Evolutionary conservation across 2,329 filamentous ascomycete species (phyloP).

Genomic region (Hypoxylon sp.): DNA sequence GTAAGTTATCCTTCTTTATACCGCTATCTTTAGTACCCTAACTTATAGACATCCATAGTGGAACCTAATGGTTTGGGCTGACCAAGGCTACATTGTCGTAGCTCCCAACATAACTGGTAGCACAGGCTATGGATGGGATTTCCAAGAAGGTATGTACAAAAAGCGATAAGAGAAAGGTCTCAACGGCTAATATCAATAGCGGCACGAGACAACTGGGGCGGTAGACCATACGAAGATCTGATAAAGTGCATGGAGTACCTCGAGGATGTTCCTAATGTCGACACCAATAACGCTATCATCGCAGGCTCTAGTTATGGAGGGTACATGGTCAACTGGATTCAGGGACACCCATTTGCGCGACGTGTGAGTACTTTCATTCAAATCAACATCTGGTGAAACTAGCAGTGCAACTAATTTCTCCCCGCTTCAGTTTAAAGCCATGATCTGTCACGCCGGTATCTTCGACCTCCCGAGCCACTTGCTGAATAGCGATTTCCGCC

Average conservation of each 20-base stretch:
- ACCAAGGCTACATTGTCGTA: constrained; percentile 73
- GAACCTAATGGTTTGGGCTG: constrained; percentile 70
- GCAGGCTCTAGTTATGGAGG: constrained; percentile 70
- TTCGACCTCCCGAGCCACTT: constrained; percentile 54
- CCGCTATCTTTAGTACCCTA: not conserved
- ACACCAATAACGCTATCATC: constrained; percentile 66
- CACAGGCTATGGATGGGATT: constrained; percentile 66
- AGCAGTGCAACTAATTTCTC: not conserved
- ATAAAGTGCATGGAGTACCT: constrained; percentile 68
- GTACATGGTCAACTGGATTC: constrained; percentile 73
- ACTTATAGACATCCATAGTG: constrained; percentile 55
- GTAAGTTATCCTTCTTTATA: constrained; percentile 48
- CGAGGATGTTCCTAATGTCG: constrained; percentile 66
- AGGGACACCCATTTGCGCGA: constrained; percentile 67
- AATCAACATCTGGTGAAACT: too few relatives aligned
- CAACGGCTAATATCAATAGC: constrained; percentile 58
- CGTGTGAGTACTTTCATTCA: constrained; percentile 51
- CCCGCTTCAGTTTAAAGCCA: constrained; percentile 64
- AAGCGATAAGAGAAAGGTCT: not conserved
- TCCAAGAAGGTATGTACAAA: constrained; percentile 51
- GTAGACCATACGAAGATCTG: constrained; percentile 68
- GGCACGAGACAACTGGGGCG: constrained; percentile 67
- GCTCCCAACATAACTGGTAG: constrained; percentile 72
- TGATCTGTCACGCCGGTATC: constrained; percentile 68
- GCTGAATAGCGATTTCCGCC: constrained; percentile 48